Base-by-base conservation (phyloP, 2,329 filamentous ascomycete species). In the Pestalotiopsis fici region DNA sequence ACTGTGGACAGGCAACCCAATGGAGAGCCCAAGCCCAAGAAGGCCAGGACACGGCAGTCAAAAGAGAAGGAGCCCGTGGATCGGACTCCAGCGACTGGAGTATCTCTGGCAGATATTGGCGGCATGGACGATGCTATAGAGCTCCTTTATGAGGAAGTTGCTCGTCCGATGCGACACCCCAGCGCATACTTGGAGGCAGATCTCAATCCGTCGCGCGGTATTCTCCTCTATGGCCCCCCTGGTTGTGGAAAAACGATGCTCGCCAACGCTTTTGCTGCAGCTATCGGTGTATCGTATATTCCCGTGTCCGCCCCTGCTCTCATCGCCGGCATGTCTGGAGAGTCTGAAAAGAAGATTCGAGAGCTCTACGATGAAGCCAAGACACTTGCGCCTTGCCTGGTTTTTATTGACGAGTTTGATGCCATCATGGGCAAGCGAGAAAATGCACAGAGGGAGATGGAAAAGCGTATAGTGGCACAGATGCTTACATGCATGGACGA, bases 361-460 rank as follows among this genome's bases (percentile, higher is more conserved):
- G 93, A 95, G 71, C 86, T 94, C 60, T 97, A 97, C 69, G 95
- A 98, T 13, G 93, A 96, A 75, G 96, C 96, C 0, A 93, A 93
- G 77, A 87, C 89, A 66, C 86, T 95, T 47, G 95, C 95, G 0
- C 96, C 96, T 0, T 97, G 94, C 74, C 85, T 99, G 4, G 86
- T 99, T 4, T 97, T 98, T 75, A 92, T 98, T 67, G 94, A 97
- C 72, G 92, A 97, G 72, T 93, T 98, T 64, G 95, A 99, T 78
- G 91, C 92, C 3, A 96, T 98, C 73, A 93, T 94, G 62, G 93
- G 93, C 0, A 97, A 97, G 78, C 86, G 92, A 66, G 93, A 97
- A 70, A 93, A 89, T 65, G 90, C 92, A 1, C 92, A 96, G 74
- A 91, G 92, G 74, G 94, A 97, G 71, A 95, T 97, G 89, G 94